Evolutionary conservation across 2,329 filamentous ascomycete species (phyloP).

Genomic region (Apiospora saccharicola): DNA sequence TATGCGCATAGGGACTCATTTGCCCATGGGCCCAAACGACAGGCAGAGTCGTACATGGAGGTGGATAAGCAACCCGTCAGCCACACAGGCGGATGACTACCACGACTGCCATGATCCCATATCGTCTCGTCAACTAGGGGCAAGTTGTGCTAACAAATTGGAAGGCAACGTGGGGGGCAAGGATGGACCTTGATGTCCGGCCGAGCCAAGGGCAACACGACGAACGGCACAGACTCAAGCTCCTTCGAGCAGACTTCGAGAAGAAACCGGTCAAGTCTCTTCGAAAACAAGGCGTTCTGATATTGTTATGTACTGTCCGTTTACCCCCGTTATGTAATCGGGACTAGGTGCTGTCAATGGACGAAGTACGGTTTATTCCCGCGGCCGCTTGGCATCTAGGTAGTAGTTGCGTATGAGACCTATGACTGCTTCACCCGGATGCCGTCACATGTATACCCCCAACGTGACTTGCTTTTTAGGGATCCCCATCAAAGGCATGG

Average conservation of each 20-base stretch:
- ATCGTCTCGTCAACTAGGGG: neutral
- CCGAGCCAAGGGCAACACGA: neutral
- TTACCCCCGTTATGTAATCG: too few species aligned
- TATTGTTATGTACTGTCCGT: too few species aligned
- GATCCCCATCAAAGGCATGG: neutral
- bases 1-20: slow-evolving; percentile 20
- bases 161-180: slow-evolving; percentile 16
- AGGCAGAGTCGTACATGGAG: neutral
- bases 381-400: too few species aligned
- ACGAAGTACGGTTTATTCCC: too few species aligned
- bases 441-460: too few species aligned
- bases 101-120: neutral
- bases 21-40: neutral
- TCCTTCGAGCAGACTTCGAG: too few species aligned
- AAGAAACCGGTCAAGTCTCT: too few species aligned
- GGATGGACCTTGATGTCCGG: slow-evolving; percentile 1
- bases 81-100: neutral
- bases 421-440: neutral
- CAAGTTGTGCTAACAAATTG: slow-evolving; percentile 1
- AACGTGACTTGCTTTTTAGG: too few species aligned
- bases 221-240: neutral
- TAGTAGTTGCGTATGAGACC: neutral
- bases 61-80: slow-evolving; percentile 1
- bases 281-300: too few species aligned
- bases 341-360: too few species aligned